Conservation (phyloP, 371 early-diverging fungal species). For the Rhizopus stolonifer region DNA sequence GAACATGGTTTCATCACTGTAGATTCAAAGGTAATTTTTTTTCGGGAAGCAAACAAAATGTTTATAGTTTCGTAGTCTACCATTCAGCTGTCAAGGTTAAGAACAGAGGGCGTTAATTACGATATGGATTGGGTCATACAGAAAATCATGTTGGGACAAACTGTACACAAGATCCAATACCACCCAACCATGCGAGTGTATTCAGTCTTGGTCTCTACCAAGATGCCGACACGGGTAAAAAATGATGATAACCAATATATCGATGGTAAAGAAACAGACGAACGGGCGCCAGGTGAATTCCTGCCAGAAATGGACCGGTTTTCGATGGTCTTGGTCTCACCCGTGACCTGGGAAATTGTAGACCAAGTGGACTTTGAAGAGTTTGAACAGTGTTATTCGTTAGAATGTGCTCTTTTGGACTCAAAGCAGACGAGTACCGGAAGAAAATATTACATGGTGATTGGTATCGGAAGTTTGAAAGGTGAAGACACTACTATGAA, state of each 20-base stretch:
- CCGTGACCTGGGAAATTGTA: constrained; percentile 94
- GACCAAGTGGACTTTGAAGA: constrained; percentile 79
- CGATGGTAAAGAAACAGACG: constrained; percentile 35
- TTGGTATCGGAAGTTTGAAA: constrained; percentile 86
- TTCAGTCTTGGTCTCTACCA: constrained; percentile 70
- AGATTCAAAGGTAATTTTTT: constrained; percentile 50
- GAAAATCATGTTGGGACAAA: constrained; percentile 72
- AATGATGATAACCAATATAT: constrained; percentile 70
- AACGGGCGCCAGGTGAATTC: constrained; percentile 48
- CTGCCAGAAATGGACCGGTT: constrained; percentile 67
- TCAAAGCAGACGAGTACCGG: constrained; percentile 88
- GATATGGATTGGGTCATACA: constrained; percentile 87
- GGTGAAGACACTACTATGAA: constrained; percentile 94
- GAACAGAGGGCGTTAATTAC: constrained; percentile 67
- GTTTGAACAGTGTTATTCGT: constrained; percentile 84
- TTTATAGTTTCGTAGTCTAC: constrained; percentile 40
- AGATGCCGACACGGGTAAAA: constrained; percentile 61
- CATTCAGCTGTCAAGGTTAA: constrained; percentile 73
- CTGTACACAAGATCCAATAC: constrained; percentile 76
- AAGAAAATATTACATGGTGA: constrained; percentile 82
- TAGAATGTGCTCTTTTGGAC: constrained; percentile 82
- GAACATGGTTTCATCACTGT: constrained; percentile 78
- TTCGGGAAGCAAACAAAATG: no score
- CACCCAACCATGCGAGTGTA: constrained; percentile 83
- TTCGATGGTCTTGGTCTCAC: constrained; percentile 85